phyloP scores from a whole-genome alignment of 1,284 basidiomycete genomes.

The Puccinia polysora region DNA sequence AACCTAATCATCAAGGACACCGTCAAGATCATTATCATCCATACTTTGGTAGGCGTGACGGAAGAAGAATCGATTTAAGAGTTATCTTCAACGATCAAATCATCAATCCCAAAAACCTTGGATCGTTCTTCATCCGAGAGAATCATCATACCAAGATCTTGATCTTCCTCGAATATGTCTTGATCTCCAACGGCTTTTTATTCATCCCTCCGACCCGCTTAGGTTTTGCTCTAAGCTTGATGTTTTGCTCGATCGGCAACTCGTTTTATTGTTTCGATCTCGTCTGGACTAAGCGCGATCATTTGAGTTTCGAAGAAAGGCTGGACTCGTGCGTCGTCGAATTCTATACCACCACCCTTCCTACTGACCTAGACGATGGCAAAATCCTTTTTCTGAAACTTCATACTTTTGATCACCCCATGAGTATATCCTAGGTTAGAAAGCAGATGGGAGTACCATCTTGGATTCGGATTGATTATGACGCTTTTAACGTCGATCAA shows the following conservation, averaged over 20 bases:
- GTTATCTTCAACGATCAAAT: too few relatives aligned
- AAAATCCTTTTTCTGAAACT: background rate
- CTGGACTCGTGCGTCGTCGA: conserved; percentile 17
- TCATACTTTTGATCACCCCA: background rate
- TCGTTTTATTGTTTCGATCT: conserved; percentile 38
- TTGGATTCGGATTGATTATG: conserved; percentile 24
- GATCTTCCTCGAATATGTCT: conserved; percentile 18
- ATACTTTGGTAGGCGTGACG: too few relatives aligned
- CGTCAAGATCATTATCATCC: too few relatives aligned
- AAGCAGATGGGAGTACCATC: conserved; percentile 28
- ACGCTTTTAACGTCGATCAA: conserved; percentile 13
- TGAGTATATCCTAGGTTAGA: conserved; percentile 14
- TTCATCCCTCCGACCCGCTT: background rate
- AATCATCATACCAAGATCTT: conserved; percentile 8
- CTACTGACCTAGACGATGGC: too few relatives aligned
- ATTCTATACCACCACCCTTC: too few relatives aligned
- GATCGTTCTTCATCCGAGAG: background rate
- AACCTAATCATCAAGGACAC: too few relatives aligned
- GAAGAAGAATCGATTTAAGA: too few relatives aligned
- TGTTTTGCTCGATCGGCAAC: conserved; percentile 14
- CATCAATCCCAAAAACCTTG: background rate
- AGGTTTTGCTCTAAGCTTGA: background rate
- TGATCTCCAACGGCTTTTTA: conserved; percentile 14
- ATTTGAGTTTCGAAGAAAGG: background rate
- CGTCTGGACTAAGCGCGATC: conserved; percentile 12